A percentile compares a stretch with the other conserved stretches of the same genome.
phyloP scores from a whole-genome alignment of 2,329 filamentous ascomycete genomes.

The Cladosporium sp. region DNA sequence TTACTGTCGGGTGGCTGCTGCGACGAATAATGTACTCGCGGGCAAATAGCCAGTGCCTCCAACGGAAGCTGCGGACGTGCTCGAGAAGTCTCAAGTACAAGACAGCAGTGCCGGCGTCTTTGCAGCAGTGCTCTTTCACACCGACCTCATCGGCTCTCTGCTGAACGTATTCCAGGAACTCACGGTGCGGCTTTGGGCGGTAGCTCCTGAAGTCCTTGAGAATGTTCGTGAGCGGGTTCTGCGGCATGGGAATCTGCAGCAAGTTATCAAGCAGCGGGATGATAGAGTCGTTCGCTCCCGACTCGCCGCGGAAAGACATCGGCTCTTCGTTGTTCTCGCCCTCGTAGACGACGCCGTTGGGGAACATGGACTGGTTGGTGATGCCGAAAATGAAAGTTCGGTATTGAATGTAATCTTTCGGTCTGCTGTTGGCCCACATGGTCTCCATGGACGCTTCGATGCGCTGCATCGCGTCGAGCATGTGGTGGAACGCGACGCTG shows the following conservation, averaged over 20 bases:
- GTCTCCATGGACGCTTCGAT: slow-evolving; percentile 42
- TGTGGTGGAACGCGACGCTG: slow-evolving; percentile 31
- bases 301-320: slow-evolving; percentile 85
- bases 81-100: slow-evolving; percentile 59
- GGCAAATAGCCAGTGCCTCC: slow-evolving; percentile 84
- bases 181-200: slow-evolving; percentile 82
- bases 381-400: slow-evolving; percentile 97
- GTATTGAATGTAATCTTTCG: slow-evolving; percentile 82
- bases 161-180: slow-evolving; percentile 75
- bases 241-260: slow-evolving; percentile 81
- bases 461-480: slow-evolving; percentile 37
- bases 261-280: slow-evolving; percentile 85
- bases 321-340: slow-evolving; percentile 71
- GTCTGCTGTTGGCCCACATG: slow-evolving; percentile 91
- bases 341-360: slow-evolving; percentile 85
- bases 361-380: slow-evolving; percentile 91
- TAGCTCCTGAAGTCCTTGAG: slow-evolving; percentile 87
- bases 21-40: slow-evolving; percentile 82
- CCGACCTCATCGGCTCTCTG: slow-evolving; percentile 53
- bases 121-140: slow-evolving; percentile 58
- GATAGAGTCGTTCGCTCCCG: slow-evolving; percentile 92
- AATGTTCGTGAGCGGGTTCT: slow-evolving; percentile 85
- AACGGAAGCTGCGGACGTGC: slow-evolving; percentile 78
- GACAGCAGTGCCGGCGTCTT: slow-evolving; percentile 39
- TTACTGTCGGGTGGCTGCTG: slow-evolving; percentile 66